Base-by-base conservation (phyloP, 352 stramenopile genomes). In the Discostella stelligera region DNA sequence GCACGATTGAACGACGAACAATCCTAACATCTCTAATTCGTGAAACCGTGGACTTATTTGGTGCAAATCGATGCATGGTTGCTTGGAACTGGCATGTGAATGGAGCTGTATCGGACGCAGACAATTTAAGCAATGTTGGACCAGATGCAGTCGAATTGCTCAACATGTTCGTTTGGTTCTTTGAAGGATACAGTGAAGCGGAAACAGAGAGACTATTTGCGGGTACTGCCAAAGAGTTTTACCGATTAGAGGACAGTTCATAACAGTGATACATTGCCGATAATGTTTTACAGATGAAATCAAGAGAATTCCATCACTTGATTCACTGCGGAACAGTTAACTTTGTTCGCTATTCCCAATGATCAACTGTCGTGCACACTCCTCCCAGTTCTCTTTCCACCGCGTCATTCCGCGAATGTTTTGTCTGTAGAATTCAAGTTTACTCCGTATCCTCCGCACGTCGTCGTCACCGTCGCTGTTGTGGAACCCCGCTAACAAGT, bases 71-170 rank as follows among this genome's bases (percentile, higher is more conserved):
- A 44, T 94, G 86, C 70, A 94, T 94, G 87, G 75, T 91, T 18
- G 83, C 82, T 14, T 87, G 80, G 37, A 94, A 94, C 74, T 94
- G 78, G 76, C 89, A 89, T 71, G 79, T 87, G 41, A 80, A 84
- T 77, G 85, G 54, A 44, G 68, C 77, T 37, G 67, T 83, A 23
- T 90, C 84, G 11, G 85, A 94, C 79, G 55, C 61, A n/a, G 87
- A 90, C 79, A 71, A 67, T 27, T 10, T 73, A 8, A 85, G 81
- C 55, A 55, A 80, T 30, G 71, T 83, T 21, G 86, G 84, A 21
- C 88, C 88, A 9, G 68, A 74, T 77, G 74, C 83, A 14, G 21
- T 84, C 13, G 80, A 87, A 60, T 77, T 88, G n/a, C 39, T 89
- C 4, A 39, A 80, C 18, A 72, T 80, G 23, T 69, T 89, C 8